Evolutionary conservation across 495 filamentous ascomycete genomes (phyloP), one percentile per base, ranked within the genome.

Genomic region (Copromyces sp.): DNA sequence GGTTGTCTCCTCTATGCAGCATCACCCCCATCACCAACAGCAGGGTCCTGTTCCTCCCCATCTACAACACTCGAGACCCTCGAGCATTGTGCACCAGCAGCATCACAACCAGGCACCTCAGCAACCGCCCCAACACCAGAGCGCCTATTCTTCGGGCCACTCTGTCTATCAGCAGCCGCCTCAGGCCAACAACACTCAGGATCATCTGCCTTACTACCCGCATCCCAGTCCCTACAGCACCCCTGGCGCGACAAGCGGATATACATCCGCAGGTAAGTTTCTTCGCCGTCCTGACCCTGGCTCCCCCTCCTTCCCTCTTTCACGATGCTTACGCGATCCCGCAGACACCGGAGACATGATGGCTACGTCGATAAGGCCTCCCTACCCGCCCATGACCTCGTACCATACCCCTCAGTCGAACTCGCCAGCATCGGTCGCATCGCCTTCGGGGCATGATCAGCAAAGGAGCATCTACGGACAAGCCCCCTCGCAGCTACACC

Each of bases 371-470:
- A 95, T 97, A 79, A 88, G 90, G 79, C 87, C 89, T 71, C 87
- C 89, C 59, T 98, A 94, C 74, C 95, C 94, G 35, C 93, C 94
- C 38, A 97, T 97, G 74, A 65, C 53, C 53, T 84, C 83, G 7
- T 97, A 99, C 78, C 93, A 97, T 78, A 97, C 95, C 3, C 94
- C 95, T 17, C 94, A 97, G 83, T 97, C 94, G 37, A 96, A 94
- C 81, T 97, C 95, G 32, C 95, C 95, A 42, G 92, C 93, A n/a
- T 97, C 95, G 72, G 94, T 98, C 73, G 91, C 94, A 71, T 98
- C 95, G 20, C 91, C 92, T 6, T 93, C 95, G 68, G 87, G 88
- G 32, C 93, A 97, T 77, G 95, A 99, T 75, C 94, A 93, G 74
- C 93, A 95, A 84, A 87, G 95, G 74, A 89, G 86, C 74, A 86